Conservation (phyloP, 305 asterid species). For the Coffea humblotiana region DNA sequence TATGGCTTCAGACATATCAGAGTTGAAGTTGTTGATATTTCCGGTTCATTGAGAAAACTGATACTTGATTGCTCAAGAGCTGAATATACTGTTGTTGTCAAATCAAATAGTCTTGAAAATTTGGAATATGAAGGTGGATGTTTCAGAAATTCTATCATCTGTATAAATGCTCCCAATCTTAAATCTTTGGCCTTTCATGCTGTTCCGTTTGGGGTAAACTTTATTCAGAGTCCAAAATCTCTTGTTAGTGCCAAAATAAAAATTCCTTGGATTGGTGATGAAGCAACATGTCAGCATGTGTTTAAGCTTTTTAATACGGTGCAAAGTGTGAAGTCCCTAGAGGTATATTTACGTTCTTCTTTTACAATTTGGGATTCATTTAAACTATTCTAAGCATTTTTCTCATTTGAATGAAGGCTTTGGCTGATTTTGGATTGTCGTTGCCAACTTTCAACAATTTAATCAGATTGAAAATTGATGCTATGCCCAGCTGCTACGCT, state of each 20-base stretch:
- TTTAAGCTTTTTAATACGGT: neutral
- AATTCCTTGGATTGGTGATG: neutral
- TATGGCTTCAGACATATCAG: neutral
- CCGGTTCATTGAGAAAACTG: neutral
- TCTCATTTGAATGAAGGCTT: constrained; percentile 2
- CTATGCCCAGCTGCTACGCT: neutral
- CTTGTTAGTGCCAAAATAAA: constrained; percentile 6
- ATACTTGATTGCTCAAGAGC: neutral
- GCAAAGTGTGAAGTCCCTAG: neutral
- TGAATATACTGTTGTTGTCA: neutral
- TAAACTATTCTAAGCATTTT: neutral
- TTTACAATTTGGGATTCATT: neutral
- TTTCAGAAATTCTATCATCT: neutral
- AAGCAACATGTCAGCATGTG: neutral
- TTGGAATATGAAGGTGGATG: neutral
- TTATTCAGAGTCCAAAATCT: neutral
- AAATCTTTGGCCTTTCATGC: neutral
- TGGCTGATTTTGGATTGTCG: neutral
- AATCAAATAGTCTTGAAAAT: constrained; percentile 4
- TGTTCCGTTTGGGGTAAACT: neutral
- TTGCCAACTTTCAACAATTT: constrained; percentile 8
- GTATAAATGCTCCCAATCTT: constrained; percentile 9
- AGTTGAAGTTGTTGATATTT: neutral
- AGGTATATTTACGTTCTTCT: neutral
- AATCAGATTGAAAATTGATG: neutral